Conservation (phyloP, 2,329 filamentous ascomycete species). For the Colletotrichum australisinense region DNA sequence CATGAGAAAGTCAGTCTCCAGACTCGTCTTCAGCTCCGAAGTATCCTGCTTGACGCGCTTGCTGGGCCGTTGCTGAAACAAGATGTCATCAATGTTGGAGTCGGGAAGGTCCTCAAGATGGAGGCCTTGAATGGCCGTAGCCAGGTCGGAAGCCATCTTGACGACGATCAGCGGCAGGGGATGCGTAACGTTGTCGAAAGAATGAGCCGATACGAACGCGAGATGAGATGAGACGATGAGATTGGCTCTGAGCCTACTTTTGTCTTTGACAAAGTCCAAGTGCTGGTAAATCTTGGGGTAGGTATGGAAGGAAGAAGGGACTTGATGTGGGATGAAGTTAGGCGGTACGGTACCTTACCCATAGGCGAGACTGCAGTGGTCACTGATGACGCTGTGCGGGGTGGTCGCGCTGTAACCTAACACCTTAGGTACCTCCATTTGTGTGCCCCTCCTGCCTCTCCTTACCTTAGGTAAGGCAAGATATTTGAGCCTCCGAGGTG, state of each 20-base stretch:
- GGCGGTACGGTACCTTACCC: neutral
- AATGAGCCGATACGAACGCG: neutral
- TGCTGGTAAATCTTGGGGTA: neutral
- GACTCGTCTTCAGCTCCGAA: conserved; percentile 73
- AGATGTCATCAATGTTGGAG: conserved; percentile 65
- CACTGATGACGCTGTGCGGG: neutral
- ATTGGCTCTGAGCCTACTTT: neutral
- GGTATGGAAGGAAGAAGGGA: neutral
- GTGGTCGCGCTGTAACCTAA: neutral
- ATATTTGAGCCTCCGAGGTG: too few species aligned
- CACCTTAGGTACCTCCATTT: too few species aligned
- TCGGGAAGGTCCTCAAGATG: conserved; percentile 18
- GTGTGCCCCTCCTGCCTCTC: too few species aligned
- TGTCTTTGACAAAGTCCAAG: neutral
- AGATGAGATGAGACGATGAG: neutral
- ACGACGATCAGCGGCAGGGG: neutral
- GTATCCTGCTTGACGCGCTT: conserved; percentile 62
- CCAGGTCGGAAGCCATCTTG: conserved; percentile 34
- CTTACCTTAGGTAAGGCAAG: too few species aligned
- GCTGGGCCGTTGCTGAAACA: conserved; percentile 58
- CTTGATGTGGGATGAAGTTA: neutral
- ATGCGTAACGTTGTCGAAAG: neutral
- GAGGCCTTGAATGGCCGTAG: conserved; percentile 28
- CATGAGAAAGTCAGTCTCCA: conserved; percentile 82
- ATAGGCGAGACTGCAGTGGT: neutral